Conservation (phyloP, 2,329 filamentous ascomycete genomes). For the Botrytis porri region DNA sequence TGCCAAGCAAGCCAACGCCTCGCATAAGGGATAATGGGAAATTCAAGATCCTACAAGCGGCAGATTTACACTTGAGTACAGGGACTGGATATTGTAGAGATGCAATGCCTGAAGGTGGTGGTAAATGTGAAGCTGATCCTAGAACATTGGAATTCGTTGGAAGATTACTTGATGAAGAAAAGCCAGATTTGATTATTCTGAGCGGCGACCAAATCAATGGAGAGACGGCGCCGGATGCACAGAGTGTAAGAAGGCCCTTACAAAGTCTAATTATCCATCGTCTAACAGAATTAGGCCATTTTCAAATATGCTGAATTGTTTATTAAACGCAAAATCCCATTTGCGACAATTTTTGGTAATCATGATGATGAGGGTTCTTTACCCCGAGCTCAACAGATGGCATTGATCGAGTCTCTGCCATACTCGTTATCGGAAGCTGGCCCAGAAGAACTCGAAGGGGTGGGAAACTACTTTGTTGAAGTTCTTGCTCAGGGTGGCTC, state of each 20-base stretch:
- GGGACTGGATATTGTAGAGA: constrained; percentile 84
- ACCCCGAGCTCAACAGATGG: constrained; percentile 75
- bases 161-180: constrained; percentile 83
- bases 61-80: constrained; percentile 92
- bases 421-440: constrained; percentile 86
- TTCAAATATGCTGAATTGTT: constrained; percentile 89
- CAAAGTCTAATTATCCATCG: neutral
- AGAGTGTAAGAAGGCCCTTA: constrained; percentile 58
- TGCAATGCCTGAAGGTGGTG: constrained; percentile 73
- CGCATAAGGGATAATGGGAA: constrained; percentile 84
- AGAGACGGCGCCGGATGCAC: constrained; percentile 84
- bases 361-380: constrained; percentile 87
- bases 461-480: constrained; percentile 94
- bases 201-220: constrained; percentile 96
- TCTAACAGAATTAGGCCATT: constrained; percentile 58
- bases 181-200: constrained; percentile 86
- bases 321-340: constrained; percentile 84
- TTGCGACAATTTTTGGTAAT: constrained; percentile 93
- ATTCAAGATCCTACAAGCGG: constrained; percentile 96
- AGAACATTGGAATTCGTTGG: constrained; percentile 87
- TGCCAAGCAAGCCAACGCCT: constrained; percentile 66
- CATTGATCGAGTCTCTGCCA: constrained; percentile 78
- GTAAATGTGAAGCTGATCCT: constrained; percentile 85
- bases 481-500: constrained; percentile 75
- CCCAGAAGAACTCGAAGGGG: constrained; percentile 78